phyloP scores from a whole-genome alignment of 2,329 filamentous ascomycete genomes.

The Cercospora sp. region DNA sequence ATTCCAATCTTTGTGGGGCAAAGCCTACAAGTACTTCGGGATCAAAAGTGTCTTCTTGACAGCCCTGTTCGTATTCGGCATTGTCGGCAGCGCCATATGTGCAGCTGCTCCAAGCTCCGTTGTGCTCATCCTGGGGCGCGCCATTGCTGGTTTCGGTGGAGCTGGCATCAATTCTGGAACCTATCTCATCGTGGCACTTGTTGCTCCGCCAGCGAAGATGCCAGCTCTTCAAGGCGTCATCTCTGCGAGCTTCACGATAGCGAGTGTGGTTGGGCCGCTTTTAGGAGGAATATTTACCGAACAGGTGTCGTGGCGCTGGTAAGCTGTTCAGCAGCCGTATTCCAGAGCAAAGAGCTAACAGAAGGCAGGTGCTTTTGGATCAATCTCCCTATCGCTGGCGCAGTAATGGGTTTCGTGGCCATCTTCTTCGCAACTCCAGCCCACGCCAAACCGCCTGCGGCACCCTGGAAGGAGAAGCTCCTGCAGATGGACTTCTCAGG shows the following conservation, averaged over 20 bases:
- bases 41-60: constrained; percentile 43
- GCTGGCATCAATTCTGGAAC: constrained; percentile 51
- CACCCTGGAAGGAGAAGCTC: constrained; percentile 41
- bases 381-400: constrained; percentile 45
- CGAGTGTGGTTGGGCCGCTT: constrained; percentile 57
- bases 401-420: constrained; percentile 39
- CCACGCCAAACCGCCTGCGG: constrained; percentile 34
- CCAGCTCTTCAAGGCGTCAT: constrained; percentile 3
- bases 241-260: constrained; percentile 35
- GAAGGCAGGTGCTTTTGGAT: background rate
- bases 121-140: constrained; percentile 47
- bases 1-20: constrained; percentile 6
- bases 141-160: constrained; percentile 54
- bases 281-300: constrained; percentile 67
- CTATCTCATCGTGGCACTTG: constrained; percentile 9
- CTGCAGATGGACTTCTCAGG: constrained; percentile 51
- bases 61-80: constrained; percentile 44
- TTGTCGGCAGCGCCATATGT: constrained; percentile 51
- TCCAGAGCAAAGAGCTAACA: constrained; percentile 29
- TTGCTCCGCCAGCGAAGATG: constrained; percentile 1
- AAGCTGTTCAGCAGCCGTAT: background rate
- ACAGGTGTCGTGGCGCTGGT: constrained; percentile 64
- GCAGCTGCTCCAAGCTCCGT: constrained; percentile 44
- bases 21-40: background rate
- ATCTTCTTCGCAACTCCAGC: constrained; percentile 40